Evolutionary conservation across 2,329 filamentous ascomycete genomes (phyloP).

Genomic region (Emergomyces orientalis): DNA sequence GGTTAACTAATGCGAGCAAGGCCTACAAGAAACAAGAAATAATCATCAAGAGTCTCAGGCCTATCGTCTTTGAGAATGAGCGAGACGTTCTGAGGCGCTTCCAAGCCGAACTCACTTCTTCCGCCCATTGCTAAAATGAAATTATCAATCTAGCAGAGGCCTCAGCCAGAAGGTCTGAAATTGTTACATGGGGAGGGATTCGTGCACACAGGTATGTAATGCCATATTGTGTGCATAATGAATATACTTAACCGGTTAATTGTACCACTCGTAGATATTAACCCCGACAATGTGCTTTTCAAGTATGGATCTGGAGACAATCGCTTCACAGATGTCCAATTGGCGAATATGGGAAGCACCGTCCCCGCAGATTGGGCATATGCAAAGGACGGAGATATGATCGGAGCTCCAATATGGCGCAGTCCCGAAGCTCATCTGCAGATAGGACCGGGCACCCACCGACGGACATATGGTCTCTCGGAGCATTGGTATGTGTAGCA

Average conservation of each 20-base stretch:
- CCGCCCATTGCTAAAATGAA: conserved; percentile 21
- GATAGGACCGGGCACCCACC: conserved; percentile 20
- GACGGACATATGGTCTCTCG: conserved; percentile 24
- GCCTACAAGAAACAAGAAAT: conserved; percentile 8
- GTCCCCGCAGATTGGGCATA: conserved; percentile 14
- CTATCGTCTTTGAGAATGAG: conserved; percentile 22
- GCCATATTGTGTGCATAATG: conserved; percentile 14
- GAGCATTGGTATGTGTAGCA: conserved; percentile 18
- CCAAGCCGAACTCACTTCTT: conserved; percentile 17
- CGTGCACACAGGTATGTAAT: conserved; percentile 18
- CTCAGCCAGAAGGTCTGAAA: conserved; percentile 12
- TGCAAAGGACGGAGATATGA: conserved; percentile 15
- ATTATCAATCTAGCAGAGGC: conserved; percentile 14
- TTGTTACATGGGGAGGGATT: conserved; percentile 16
- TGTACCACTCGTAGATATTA: conserved; percentile 16
- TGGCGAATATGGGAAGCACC: conserved; percentile 19
- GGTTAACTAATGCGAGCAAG: conserved; percentile 14
- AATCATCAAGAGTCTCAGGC: conserved; percentile 17
- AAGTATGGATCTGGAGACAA: conserved; percentile 15
- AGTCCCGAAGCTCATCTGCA: conserved; percentile 21
- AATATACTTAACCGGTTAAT: conserved; percentile 9
- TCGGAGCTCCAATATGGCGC: conserved; percentile 18
- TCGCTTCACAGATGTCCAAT: conserved; percentile 19
- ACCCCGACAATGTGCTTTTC: conserved; percentile 20
- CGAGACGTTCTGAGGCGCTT: conserved; percentile 20